Conservation (phyloP, 2,329 filamentous ascomycete species). For the Xylariaceae sp. region DNA sequence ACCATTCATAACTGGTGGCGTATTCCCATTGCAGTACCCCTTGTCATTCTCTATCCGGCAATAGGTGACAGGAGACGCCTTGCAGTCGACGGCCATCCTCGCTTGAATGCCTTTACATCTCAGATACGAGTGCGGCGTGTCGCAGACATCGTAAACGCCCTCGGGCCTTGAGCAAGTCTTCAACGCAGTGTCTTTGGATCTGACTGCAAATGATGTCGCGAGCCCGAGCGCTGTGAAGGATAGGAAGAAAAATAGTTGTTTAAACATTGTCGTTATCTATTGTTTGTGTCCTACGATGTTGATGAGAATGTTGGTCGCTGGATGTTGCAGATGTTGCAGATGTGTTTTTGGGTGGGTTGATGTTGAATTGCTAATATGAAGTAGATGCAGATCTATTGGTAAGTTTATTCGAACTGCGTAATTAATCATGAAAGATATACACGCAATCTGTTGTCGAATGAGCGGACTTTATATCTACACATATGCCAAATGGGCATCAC, state of each 20-base stretch:
- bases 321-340: background rate
- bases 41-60: slow-evolving; percentile 16
- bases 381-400: background rate
- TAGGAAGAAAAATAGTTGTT: slow-evolving; percentile 6
- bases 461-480: no score
- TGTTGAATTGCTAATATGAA: slow-evolving; percentile 4
- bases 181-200: background rate
- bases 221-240: slow-evolving; percentile 10
- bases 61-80: slow-evolving; percentile 10
- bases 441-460: no score
- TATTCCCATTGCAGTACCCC: slow-evolving; percentile 14
- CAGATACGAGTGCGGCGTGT: slow-evolving; percentile 18
- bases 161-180: slow-evolving; percentile 7
- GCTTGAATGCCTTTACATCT: slow-evolving; percentile 10
- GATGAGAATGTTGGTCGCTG: background rate
- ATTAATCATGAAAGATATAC: slow-evolving; percentile 2
- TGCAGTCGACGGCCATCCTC: slow-evolving; percentile 19
- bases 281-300: no score
- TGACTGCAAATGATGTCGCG: slow-evolving; percentile 7
- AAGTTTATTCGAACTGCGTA: slow-evolving; percentile 8
- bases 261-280: slow-evolving; percentile 9
- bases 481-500: slow-evolving; percentile 10
- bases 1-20: slow-evolving; percentile 15
- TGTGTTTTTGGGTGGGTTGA: background rate
- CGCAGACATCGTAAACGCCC: slow-evolving; percentile 21